Percentiles rank a stretch among this genome's conserved stretches.
Evolutionary conservation across 352 stramenopile species (phyloP).

Genomic region (Phytophthora megakarya): DNA sequence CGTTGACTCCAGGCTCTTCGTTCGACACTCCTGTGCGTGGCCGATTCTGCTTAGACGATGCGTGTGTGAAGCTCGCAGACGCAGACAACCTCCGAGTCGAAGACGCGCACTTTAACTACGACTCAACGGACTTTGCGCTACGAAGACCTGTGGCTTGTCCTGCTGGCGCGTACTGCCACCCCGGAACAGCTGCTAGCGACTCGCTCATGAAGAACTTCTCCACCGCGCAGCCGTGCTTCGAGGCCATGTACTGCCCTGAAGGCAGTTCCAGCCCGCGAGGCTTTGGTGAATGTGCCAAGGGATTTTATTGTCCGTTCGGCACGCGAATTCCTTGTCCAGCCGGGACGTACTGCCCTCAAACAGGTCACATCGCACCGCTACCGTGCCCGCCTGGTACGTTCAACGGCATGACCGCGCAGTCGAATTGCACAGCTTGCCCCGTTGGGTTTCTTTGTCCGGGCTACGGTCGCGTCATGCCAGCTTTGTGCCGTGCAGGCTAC

Average conservation of each 20-base stretch:
- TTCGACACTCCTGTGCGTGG: conserved; percentile 86
- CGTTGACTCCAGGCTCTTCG: conserved; percentile 74
- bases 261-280: conserved; percentile 82
- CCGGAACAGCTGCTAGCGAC: conserved; percentile 81
- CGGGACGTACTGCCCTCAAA: conserved; percentile 91
- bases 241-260: conserved; percentile 93
- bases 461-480: conserved; percentile 91
- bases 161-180: conserved; percentile 88
- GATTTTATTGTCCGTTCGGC: conserved; percentile 94
- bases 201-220: conserved; percentile 89
- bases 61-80: conserved; percentile 88
- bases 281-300: conserved; percentile 81
- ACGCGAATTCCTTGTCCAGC: conserved; percentile 88
- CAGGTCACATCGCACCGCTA: conserved; percentile 82
- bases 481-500: conserved; percentile 92
- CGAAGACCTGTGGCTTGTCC: conserved; percentile 88
- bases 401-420: conserved; percentile 93
- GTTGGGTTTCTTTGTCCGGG: conserved; percentile 94
- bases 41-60: conserved; percentile 94
- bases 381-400: conserved; percentile 93
- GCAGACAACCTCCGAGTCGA: conserved; percentile 70
- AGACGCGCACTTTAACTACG: conserved; percentile 89
- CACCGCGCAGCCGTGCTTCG: conserved; percentile 86
- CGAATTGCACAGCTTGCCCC: conserved; percentile 88
- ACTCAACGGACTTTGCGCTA: conserved; percentile 69